Percentiles rank a stretch among this genome's conserved stretches.
phyloP scores from a whole-genome alignment of 2,329 filamentous ascomycete genomes.

The Stagonosporopsis tanaceti region DNA sequence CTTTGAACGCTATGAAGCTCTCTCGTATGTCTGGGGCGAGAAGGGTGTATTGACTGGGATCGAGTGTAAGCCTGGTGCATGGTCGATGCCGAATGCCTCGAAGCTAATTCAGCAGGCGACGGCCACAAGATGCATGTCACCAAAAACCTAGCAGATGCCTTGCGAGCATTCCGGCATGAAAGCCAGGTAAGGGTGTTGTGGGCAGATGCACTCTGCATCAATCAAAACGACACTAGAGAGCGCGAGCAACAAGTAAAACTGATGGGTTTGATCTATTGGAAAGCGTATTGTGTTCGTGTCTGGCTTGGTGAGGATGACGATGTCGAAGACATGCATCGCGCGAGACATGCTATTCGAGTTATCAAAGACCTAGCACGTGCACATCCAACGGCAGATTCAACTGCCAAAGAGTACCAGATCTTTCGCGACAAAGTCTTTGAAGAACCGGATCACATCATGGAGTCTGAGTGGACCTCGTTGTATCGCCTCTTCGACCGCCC shows the following conservation, averaged over 20 bases:
- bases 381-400: background rate
- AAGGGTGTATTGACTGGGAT: background rate
- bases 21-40: constrained; percentile 16
- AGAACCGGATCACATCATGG: background rate
- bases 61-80: background rate
- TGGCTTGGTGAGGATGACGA: constrained; percentile 9
- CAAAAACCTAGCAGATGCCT: constrained; percentile 2
- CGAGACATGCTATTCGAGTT: background rate
- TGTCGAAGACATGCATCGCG: background rate
- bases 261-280: constrained; percentile 23
- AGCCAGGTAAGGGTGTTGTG: constrained; percentile 1
- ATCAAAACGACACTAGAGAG: constrained; percentile 20
- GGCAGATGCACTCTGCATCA: constrained; percentile 27
- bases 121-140: background rate
- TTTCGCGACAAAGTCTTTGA: background rate
- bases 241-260: constrained; percentile 17
- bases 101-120: background rate
- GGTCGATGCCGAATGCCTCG: background rate
- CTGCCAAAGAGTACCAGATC: background rate
- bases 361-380: background rate
- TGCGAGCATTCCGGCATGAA: background rate
- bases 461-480: background rate
- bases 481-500: background rate
- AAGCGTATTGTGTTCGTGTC: constrained; percentile 2
- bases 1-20: constrained; percentile 2